Evolutionary conservation across 2,329 filamentous ascomycete genomes (phyloP), one percentile per base, ranked within the genome.

Genomic region (Neopestalotiopsis clavispora): DNA sequence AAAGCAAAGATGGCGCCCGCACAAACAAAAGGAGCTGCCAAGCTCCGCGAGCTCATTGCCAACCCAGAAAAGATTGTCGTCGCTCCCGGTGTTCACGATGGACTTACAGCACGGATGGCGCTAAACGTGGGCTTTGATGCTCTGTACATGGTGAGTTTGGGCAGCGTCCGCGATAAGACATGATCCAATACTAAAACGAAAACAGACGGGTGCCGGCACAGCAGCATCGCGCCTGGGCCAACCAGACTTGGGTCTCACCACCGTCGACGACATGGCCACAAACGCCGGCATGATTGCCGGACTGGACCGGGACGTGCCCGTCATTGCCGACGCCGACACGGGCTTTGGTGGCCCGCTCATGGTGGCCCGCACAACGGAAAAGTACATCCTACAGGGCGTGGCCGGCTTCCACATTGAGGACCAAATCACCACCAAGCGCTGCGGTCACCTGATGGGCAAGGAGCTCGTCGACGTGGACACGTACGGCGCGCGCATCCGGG

Each of bases 1-100:
- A 30, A 45, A 1, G 61, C 49, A n/a, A 63, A 42, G n/a, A 67
- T 59, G 57, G 67, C 32, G 40, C 30, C 59, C 20, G 59, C 59
- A 63, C 60, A 70, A 17, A 45, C 65, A 14, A 69, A 67, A 71
- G n/a, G 75, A 71, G 77, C 77, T 57, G 76, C 79, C 20, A 79
- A 76, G 72, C 81, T 86, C 57, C 80, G 83, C 61, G 75, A 80
- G 59, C 79, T 81, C 65, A 74, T 86, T 14, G 74, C 76, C 1
- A 78, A 83, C 20, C 73, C 77, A 14, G 75, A 79, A 38, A 78
- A 81, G 62, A 79, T 86, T 59, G 74, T 92, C 52, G 83, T 91
- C 2, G 89, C 86, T 65, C 90, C 90, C 0, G 90, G 90, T 40
- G 90, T 92, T 2, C 91, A 91, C 74, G 90, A 93, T 81, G 90